Conservation (phyloP, 1,139 yeast species). For the Taphrina sp. region DNA sequence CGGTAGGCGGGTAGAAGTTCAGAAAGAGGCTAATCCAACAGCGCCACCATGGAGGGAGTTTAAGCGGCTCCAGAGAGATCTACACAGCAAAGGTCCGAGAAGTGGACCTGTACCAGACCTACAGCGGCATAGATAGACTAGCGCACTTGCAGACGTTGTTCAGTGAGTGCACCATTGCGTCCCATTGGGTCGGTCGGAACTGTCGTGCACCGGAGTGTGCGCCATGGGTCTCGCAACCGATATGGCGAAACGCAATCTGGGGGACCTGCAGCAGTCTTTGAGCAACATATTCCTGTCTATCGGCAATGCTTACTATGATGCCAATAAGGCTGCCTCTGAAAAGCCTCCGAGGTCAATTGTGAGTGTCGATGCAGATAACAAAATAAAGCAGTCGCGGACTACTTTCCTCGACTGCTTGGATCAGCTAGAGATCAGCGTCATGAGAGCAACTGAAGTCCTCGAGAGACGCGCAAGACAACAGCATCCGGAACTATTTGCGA, state of each 20-base stretch:
- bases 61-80: no score
- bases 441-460: slow-evolving; percentile 17
- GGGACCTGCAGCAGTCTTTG: not conserved
- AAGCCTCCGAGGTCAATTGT: not conserved
- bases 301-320: slow-evolving; percentile 26
- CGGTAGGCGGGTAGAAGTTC: no score
- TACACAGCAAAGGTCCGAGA: no score
- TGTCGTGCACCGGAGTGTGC: no score
- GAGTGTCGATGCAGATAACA: not conserved
- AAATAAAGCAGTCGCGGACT: not conserved
- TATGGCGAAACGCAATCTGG: not conserved
- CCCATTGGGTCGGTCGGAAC: no score
- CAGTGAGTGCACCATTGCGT: no score
- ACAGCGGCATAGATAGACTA: no score
- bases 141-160: no score
- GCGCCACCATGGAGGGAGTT: no score
- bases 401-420: slow-evolving; percentile 19
- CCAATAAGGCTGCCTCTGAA: slow-evolving; percentile 5
- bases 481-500: not conserved
- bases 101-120: no score
- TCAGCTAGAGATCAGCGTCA: slow-evolving; percentile 25
- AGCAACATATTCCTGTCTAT: slow-evolving; percentile 16
- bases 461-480: slow-evolving; percentile 10
- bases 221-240: no score
- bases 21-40: no score